Evolutionary conservation across 108 stramenopile species (phyloP).

Genomic region (Conticribra weissflogii): DNA sequence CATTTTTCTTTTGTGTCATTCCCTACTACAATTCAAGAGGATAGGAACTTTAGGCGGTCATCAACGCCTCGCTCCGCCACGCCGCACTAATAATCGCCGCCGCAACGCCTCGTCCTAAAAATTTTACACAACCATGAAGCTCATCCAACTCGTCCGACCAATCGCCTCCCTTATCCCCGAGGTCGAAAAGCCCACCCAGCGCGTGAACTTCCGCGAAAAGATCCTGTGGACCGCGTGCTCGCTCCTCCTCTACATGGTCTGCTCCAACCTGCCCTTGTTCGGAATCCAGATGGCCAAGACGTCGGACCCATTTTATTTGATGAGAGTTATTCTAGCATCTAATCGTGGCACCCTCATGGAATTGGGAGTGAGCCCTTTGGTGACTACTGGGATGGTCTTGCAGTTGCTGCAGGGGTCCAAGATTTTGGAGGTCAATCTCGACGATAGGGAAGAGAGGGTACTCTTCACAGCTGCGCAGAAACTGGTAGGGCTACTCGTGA

Average conservation of each 20-base stretch:
- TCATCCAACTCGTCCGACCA: conserved; percentile 77
- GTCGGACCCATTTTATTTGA: conserved; percentile 99
- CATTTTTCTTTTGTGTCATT: too few relatives aligned
- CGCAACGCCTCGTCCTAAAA: too few relatives aligned
- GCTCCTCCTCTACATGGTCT: conserved; percentile 98
- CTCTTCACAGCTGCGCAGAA: conserved; percentile 98
- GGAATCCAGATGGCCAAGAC: conserved; percentile 95
- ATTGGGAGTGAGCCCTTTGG: conserved; percentile 97
- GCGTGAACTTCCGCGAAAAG: conserved; percentile 92
- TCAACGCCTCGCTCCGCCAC: too few relatives aligned
- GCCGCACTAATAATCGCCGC: too few relatives aligned
- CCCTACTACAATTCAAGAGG: too few relatives aligned
- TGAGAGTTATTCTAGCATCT: conserved; percentile 98
- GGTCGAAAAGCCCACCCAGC: conserved; percentile 66
- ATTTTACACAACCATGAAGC: conserved; percentile 52
- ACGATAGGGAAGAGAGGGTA: conserved; percentile 97
- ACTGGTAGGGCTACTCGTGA: conserved; percentile 98
- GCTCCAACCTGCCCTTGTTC: conserved; percentile 98
- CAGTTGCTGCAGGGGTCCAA: conserved; percentile 94
- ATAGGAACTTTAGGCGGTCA: too few relatives aligned
- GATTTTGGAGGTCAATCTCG: conserved; percentile 97
- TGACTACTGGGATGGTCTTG: conserved; percentile 95
- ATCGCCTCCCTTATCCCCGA: conserved; percentile 74
- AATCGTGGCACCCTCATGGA: conserved; percentile 99
- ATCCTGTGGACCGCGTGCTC: conserved; percentile 97